Conservation (phyloP, 2,329 filamentous ascomycete genomes). For the Venturia asperata region DNA sequence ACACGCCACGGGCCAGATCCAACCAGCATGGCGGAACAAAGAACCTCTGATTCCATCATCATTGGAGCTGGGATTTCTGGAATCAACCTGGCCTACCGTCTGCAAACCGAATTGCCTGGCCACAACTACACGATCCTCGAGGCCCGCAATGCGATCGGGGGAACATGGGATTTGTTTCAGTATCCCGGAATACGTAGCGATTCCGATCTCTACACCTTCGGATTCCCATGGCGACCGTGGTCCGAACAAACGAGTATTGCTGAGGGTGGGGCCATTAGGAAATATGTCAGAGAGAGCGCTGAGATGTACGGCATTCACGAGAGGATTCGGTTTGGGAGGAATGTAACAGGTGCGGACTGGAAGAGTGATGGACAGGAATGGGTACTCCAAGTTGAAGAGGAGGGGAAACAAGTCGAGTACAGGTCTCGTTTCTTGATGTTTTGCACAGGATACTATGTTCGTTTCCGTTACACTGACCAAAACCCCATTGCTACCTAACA, state of each 20-base stretch:
- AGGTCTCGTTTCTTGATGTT: constrained; percentile 48
- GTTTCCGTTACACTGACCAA: background rate
- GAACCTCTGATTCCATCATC: constrained; percentile 46
- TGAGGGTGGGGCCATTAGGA: constrained; percentile 37
- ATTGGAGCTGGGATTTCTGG: constrained; percentile 69
- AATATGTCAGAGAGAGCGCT: constrained; percentile 40
- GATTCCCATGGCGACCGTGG: constrained; percentile 67
- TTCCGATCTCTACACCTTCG: constrained; percentile 45
- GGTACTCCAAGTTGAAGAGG: constrained; percentile 34
- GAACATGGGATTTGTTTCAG: constrained; percentile 72
- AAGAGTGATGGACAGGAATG: constrained; percentile 44
- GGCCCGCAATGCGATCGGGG: constrained; percentile 57
- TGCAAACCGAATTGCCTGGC: constrained; percentile 51
- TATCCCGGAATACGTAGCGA: constrained; percentile 63
- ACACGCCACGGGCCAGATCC: background rate
- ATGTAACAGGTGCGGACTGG: constrained; percentile 38
- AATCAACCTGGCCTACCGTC: constrained; percentile 64
- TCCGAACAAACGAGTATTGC: constrained; percentile 36
- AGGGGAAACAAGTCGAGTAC: constrained; percentile 32
- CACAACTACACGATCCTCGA: constrained; percentile 62
- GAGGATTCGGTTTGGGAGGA: constrained; percentile 39
- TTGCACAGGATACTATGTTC: constrained; percentile 60
- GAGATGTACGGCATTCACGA: constrained; percentile 40
- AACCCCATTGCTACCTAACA: background rate
- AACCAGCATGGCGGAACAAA: background rate